These are phyloP conservation scores for Pichia membranifaciens DNA, from an alignment of 805 yeast species.

Conservation along the genomic window DNA sequence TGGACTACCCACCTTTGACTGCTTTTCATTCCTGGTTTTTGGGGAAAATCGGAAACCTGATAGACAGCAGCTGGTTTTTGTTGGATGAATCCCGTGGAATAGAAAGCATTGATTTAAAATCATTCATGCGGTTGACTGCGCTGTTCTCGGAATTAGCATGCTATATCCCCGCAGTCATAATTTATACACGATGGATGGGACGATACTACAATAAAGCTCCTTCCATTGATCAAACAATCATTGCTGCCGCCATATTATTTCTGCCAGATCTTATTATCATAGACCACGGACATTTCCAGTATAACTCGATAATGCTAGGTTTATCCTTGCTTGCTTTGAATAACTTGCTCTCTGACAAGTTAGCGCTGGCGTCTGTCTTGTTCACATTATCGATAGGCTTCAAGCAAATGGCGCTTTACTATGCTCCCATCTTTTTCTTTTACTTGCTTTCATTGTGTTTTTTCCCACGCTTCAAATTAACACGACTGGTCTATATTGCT, in stretches of 20 bases:
- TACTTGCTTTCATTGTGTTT: conserved; percentile 59
- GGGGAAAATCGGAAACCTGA: conserved; percentile 64
- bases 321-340: conserved; percentile 63
- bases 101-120: conserved; percentile 62
- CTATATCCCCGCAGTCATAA: conserved; percentile 75
- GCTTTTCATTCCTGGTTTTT: conserved; percentile 84
- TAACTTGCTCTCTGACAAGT: conserved; percentile 57
- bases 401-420: conserved; percentile 94
- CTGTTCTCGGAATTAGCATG: conserved; percentile 66
- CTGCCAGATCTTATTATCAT: conserved; percentile 80
- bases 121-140: conserved; percentile 80
- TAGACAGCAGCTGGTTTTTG: conserved; percentile 71
- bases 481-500: conserved; percentile 57
- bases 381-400: conserved; percentile 76
- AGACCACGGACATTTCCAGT: conserved; percentile 98
- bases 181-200: conserved; percentile 67
- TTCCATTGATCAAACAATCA: conserved; percentile 69
- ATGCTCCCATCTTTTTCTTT: conserved; percentile 82
- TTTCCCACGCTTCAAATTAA: conserved; percentile 39
- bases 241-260: conserved; percentile 71
- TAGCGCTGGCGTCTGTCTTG: conserved; percentile 63
- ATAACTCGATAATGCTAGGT: conserved; percentile 91
- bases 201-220: conserved; percentile 42
- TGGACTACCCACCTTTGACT: conserved; percentile 95
- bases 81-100: conserved; percentile 68